These are phyloP conservation scores for Boletus rubroflammeus DNA, from an alignment of 768 basidiomycete genomes.

Conservation along the genomic window DNA sequence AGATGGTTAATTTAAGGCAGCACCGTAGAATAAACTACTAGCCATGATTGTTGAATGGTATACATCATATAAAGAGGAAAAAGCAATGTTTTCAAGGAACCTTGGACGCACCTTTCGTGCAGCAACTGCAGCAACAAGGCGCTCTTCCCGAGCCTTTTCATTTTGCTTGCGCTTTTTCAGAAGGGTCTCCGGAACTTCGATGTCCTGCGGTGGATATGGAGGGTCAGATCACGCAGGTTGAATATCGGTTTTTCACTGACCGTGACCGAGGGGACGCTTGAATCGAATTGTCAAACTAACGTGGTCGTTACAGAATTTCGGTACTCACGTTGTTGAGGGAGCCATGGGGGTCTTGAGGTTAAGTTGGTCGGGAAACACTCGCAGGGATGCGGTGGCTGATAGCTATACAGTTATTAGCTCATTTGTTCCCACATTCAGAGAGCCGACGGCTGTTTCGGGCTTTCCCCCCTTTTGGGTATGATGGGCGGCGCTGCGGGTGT, in stretches of 20 bases:
- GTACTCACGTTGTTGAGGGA: conserved; percentile 51
- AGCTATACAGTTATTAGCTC: conserved; percentile 36
- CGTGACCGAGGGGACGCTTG: conserved; percentile 46
- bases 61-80: conserved; percentile 64
- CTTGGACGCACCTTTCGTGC: conserved; percentile 78
- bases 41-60: conserved; percentile 69
- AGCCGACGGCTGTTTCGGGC: no score
- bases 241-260: conserved; percentile 30
- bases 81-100: conserved; percentile 7
- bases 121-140: conserved; percentile 73
- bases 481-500: not conserved
- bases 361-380: conserved; percentile 26
- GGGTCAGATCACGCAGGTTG: conserved; percentile 13
- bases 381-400: conserved; percentile 34
- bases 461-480: not conserved
- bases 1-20: conserved; percentile 87
- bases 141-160: conserved; percentile 94
- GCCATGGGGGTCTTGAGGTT: conserved; percentile 45
- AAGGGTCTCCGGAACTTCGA: conserved; percentile 99
- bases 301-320: not conserved
- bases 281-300: not conserved
- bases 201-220: conserved; percentile 46
- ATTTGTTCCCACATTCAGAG: conserved; percentile 23
- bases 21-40: conserved; percentile 61
- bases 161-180: conserved; percentile 99